Conservation (phyloP, 768 basidiomycete species). For the Hypholoma sublateritium region DNA sequence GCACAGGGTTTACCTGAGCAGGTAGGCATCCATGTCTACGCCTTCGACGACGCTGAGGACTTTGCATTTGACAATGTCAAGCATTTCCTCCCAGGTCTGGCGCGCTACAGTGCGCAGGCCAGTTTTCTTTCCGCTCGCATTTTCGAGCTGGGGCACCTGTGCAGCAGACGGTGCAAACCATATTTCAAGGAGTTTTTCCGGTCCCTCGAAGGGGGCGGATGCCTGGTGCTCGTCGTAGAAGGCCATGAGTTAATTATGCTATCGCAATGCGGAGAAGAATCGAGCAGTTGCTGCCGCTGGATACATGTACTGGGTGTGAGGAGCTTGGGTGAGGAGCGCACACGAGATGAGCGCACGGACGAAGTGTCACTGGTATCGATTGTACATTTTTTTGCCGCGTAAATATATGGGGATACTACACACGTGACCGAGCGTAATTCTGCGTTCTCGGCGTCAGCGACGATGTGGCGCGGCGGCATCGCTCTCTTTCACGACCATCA, state of each 20-base stretch:
- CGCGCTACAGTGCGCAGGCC: conserved; percentile 80
- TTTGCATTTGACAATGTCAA: conserved; percentile 95
- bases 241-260: conserved; percentile 43
- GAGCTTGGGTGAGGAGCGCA: neutral
- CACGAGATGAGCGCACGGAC: neutral
- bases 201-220: conserved; percentile 80
- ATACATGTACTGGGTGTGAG: conserved; percentile 43
- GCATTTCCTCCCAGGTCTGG: conserved; percentile 93
- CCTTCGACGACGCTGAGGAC: conserved; percentile 90
- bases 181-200: conserved; percentile 94
- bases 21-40: conserved; percentile 90
- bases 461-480: neutral
- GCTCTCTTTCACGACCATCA: neutral
- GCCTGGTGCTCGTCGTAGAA: conserved; percentile 34
- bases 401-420: conserved; percentile 15
- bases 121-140: conserved; percentile 40
- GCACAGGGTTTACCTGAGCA: conserved; percentile 72
- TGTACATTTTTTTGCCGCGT: conserved; percentile 11
- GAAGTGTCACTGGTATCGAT: conserved; percentile 1
- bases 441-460: neutral
- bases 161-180: conserved; percentile 89
- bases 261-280: conserved; percentile 43
- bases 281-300: conserved; percentile 23
- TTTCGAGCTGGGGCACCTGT: conserved; percentile 48
- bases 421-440: neutral